Base-by-base conservation (phyloP, 176 grass and related monocot species). In the Cymbopogon citratus region DNA sequence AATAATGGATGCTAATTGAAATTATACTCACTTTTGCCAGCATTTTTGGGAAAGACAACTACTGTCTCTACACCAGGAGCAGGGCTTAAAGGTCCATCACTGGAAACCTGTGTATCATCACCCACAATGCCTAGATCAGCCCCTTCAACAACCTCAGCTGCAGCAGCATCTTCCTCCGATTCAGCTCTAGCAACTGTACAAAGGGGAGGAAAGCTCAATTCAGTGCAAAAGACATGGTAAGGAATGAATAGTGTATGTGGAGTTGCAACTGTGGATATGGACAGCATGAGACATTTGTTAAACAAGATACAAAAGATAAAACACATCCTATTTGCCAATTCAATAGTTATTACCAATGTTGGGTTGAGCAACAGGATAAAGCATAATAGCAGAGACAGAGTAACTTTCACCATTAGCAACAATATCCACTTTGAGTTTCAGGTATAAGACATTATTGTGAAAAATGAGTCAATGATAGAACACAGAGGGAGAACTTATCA, bases 41-140 rank as follows among this genome's bases (percentile, higher is more conserved):
- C 33, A 73, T 99, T 99, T 91, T 99, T 99, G 39, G 96, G 96
- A 66, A 99, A 99, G 33, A 95, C 71, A 8, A 79, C 93, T 68
- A 95, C 54, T 68, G 92, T 99, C 81, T 90, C 86, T 14, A 95
- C 83, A 81, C 92, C 92, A 90, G 91, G 41, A 77, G 92, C 91
- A 12, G 89, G 87, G 65, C 85, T 90, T 74, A 93, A 76, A 73
- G 90, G 87, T 74, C 11, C 81, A 71, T 95, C 92, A 78, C 77
- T 90, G 77, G 87, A 80, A 67, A 91, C 89, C 60, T 94, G 95
- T 51, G 92, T 93, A 71, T 99, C 96, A 68, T 95, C 92, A 80
- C 96, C 82, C 26, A 98, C 96, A 7, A 95, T 93, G 51, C 92
- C 92, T 80, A 99, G 87, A 89, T 99, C 87, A 51, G 86, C 90